Evolutionary conservation across 345 rosid genomes (phyloP), one percentile per base, ranked within the genome.

Genomic region (Hibiscus syriacus): DNA sequence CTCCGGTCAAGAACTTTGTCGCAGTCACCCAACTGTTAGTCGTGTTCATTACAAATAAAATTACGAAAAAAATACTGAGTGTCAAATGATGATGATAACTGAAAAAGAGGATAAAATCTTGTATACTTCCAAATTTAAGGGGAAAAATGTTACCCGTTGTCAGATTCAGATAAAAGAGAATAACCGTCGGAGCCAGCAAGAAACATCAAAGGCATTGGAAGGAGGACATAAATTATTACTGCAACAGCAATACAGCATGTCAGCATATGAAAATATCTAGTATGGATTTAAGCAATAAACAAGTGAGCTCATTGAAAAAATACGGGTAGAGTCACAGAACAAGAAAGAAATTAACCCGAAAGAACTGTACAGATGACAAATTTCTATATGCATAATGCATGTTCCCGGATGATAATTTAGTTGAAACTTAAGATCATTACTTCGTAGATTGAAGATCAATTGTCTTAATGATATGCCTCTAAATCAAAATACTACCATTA

Each of bases 131-230:
- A 23, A 19, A 30, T 25, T 72, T 1, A 10, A 53, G 36, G 45
- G 19, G 19, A 65, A 41, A 45, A 2, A 36, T 14, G 20, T 10
- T 1, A 87, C 99, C 89, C 64, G 38, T 66, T 89, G 58, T 82
- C 80, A 67, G 99, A 89, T 71, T 85, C 97, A 65, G 78, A 64
- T 36, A 75, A 77, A 4, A 91, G 77, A 26, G 92, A 73, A 34
- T 89, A 77, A 65, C 86, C 58, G 55, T 86, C 84, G n/a, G 99
- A 89, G 30, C 98, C 89, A 19, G 80, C 83, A 10, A 91, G 89
- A 84, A 94, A 91, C 76, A 94, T 71, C 71, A 94, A 76, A 8
- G 98, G 99, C 98, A 94, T 82, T 0, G 99, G 99, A 76, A 94
- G 93, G 41, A 89, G 80, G 80, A 89, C 98, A 53, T 91, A 94